These are phyloP conservation scores for Rubus parviflorus DNA, from an alignment of 306 rosid genomes.

Conservation along the genomic window DNA sequence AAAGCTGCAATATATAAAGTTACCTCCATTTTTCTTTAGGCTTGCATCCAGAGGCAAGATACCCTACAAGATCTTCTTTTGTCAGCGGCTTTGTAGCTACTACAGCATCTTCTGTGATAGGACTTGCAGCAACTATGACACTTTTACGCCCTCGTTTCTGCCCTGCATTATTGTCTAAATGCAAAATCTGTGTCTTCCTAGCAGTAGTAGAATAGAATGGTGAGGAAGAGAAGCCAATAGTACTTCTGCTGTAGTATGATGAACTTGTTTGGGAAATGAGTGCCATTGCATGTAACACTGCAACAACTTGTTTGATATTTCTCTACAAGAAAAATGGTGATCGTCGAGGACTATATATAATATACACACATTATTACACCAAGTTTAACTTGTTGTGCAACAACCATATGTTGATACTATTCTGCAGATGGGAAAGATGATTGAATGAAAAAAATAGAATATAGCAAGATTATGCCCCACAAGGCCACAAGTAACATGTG, in stretches of 20 bases:
- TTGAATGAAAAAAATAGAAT: too few species aligned
- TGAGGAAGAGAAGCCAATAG: slow-evolving; percentile 40
- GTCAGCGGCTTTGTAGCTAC: slow-evolving; percentile 69
- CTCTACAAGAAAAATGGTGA: background rate
- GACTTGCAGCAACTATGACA: slow-evolving; percentile 74
- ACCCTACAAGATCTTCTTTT: slow-evolving; percentile 68
- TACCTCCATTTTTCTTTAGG: slow-evolving; percentile 81
- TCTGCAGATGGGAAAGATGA: too few species aligned
- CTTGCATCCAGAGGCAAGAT: slow-evolving; percentile 70
- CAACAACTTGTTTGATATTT: background rate
- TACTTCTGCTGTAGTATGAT: slow-evolving; percentile 28
- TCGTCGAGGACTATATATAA: background rate
- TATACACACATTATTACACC: too few species aligned
- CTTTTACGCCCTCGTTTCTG: slow-evolving; percentile 33
- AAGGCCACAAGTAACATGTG: too few species aligned
- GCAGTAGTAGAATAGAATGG: slow-evolving; percentile 25
- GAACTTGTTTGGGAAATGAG: slow-evolving; percentile 41
- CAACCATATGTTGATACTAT: too few species aligned
- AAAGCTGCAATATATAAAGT: background rate
- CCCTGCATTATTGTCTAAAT: slow-evolving; percentile 20
- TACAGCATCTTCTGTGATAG: slow-evolving; percentile 86
- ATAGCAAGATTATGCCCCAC: too few species aligned
- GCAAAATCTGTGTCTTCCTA: slow-evolving; percentile 36
- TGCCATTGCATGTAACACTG: slow-evolving; percentile 39
- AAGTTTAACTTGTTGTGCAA: too few species aligned